Evolutionary conservation across 2,329 filamentous ascomycete species (phyloP).

Genomic region (Dendrostoma leiphaemia): DNA sequence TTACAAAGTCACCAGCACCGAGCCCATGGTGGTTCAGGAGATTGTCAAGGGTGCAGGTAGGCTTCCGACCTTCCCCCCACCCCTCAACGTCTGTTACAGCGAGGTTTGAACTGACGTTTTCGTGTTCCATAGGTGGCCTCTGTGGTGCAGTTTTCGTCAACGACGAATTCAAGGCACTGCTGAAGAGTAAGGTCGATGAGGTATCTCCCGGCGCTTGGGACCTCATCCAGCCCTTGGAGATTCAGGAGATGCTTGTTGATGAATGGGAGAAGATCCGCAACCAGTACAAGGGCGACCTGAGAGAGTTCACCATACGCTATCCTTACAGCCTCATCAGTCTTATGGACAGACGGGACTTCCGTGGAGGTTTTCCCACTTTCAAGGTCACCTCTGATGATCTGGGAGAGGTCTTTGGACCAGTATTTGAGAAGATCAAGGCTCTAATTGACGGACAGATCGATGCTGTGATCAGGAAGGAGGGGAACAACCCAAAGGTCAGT

Average conservation of each 20-base stretch:
- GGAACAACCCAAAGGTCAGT: constrained; percentile 26
- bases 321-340: neutral
- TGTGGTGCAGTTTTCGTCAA: constrained; percentile 41
- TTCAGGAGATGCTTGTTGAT: neutral
- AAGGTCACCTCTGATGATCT: constrained; percentile 22
- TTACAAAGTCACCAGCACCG: constrained; percentile 26
- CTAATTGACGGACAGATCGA: constrained; percentile 27
- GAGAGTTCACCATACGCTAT: constrained; percentile 13
- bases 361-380: neutral
- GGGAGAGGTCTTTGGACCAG: constrained; percentile 21
- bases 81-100: neutral
- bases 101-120: no score
- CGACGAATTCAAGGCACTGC: constrained; percentile 30
- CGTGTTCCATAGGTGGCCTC: constrained; percentile 28
- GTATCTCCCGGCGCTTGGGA: constrained; percentile 10
- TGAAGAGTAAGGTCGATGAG: constrained; percentile 24
- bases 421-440: constrained; percentile 19
- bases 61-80: no score
- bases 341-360: neutral
- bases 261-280: constrained; percentile 29
- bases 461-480: constrained; percentile 19
- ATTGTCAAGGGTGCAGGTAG: constrained; percentile 35
- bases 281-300: constrained; percentile 17
- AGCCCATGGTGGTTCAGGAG: constrained; percentile 33
- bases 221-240: neutral